A percentile compares a stretch with the other conserved stretches of the same genome.
Evolutionary conservation across 306 rosid species (phyloP).

Genomic region (Cyclanthera cordifolia): DNA sequence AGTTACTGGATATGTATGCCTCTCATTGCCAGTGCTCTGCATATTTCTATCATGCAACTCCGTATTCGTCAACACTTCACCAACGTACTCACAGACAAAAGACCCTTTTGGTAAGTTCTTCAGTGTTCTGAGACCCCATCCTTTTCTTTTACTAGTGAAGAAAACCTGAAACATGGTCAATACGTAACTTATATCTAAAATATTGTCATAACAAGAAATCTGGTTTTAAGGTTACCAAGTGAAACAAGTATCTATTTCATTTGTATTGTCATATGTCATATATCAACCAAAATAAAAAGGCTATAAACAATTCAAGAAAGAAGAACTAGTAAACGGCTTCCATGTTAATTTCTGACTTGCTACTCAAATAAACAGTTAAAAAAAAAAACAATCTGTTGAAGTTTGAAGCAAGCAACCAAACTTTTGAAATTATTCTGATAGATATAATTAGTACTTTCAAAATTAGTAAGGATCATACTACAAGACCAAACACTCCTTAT

Average conservation of each 20-base stretch:
- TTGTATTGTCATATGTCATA: background rate
- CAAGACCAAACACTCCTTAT: background rate
- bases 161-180: slow-evolving; percentile 45
- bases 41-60: slow-evolving; percentile 57
- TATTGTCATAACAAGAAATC: background rate
- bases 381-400: background rate
- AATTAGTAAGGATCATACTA: background rate
- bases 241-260: background rate
- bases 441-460: background rate
- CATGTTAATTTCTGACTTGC: background rate
- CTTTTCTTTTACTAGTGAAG: slow-evolving; percentile 56
- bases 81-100: slow-evolving; percentile 77
- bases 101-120: slow-evolving; percentile 63
- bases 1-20: slow-evolving; percentile 81
- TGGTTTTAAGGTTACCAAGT: background rate
- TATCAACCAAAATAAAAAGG: background rate
- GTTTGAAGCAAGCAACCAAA: background rate
- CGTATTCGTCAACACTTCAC: slow-evolving; percentile 71
- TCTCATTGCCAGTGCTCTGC: slow-evolving; percentile 30
- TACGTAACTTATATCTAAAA: background rate
- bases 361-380: background rate
- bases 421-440: background rate
- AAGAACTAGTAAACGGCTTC: background rate
- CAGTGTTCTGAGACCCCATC: slow-evolving; percentile 79
- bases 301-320: background rate